phyloP scores from a whole-genome alignment of 1,284 basidiomycete genomes.

The Microbotryum saponariae region DNA sequence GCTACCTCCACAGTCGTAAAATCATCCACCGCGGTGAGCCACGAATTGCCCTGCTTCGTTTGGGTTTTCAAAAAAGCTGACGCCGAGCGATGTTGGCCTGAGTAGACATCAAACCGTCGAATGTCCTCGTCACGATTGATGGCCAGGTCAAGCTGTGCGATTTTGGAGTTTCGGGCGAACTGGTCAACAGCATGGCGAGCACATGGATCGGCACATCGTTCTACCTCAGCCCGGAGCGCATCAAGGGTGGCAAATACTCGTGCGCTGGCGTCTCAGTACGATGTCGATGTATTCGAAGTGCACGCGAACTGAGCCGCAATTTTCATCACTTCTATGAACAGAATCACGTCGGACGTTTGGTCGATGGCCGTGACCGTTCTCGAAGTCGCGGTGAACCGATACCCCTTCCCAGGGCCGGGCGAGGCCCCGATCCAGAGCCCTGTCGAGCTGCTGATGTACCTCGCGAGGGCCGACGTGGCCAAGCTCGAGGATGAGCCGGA shows the following conservation, averaged over 20 bases:
- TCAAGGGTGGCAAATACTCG: slow-evolving; percentile 78
- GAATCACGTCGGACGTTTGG: slow-evolving; percentile 94
- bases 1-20: slow-evolving; percentile 80
- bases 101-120: slow-evolving; percentile 78
- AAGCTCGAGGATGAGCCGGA: slow-evolving; percentile 56
- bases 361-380: slow-evolving; percentile 87
- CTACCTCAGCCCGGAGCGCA: slow-evolving; percentile 97
- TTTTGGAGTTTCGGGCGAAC: slow-evolving; percentile 93
- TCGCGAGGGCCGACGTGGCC: slow-evolving; percentile 63
- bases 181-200: slow-evolving; percentile 80
- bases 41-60: not conserved
- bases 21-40: slow-evolving; percentile 71
- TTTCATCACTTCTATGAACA: not conserved
- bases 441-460: slow-evolving; percentile 88
- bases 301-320: not conserved
- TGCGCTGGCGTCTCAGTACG: not conserved
- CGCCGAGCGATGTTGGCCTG: not conserved
- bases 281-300: not conserved
- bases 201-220: slow-evolving; percentile 96
- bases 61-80: not conserved
- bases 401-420: slow-evolving; percentile 77
- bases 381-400: slow-evolving; percentile 87
- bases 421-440: slow-evolving; percentile 59
- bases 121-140: slow-evolving; percentile 76
- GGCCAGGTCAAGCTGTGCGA: slow-evolving; percentile 89